Base-by-base conservation (phyloP, 352 stramenopile genomes). In the Globisporangium orthogonon region DNA sequence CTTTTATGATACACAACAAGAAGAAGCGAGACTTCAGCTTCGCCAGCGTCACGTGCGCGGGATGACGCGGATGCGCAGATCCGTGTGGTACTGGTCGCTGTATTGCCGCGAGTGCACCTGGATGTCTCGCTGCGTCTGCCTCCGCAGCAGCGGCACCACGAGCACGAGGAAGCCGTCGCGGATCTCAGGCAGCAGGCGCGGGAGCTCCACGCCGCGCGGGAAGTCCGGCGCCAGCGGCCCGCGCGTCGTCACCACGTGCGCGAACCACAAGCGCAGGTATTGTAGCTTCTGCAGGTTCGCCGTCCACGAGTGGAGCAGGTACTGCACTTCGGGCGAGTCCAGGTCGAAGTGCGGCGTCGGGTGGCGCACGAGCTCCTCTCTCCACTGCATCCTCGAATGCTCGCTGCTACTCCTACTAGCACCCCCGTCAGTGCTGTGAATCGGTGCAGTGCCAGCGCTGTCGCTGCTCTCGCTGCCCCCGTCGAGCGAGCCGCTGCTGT, bases 161-260 rank as follows among this genome's bases (percentile, higher is more conserved):
- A 93, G 71, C 35, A 73, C 85, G 13, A 91, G 59, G 54, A 93
- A 91, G 0, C 80, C 83, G 50, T 91, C 83, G n/a, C 78, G 72
- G 51, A 93, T 77, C 54, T 93, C 80, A 2, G 74, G 77, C 6
- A 59, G 53, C 48, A 93, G 66, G 14, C 78, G 72, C 55, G 81
- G 81, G 28, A 93, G 66, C 53, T 91, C 83, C 28, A 93, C 73
- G 15, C 73, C 76, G 52, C 80, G 65, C 4, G 80, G 80, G 35
- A 91, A 83, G 48, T 88, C 76, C 0, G 66, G 48, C 4, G 74
- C 68, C 23, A 88, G 62, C 17, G 63, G 39, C 2, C 68, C 61
- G 50, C 69, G 71, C 28, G 69, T 69, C 0, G 54, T 53, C 41
- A 67, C 73, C 2, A 89, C 69, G 7, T 83, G 73, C 1, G 77